phyloP scores from a whole-genome alignment of 305 asterid genomes.

The Coffea humblotiana region DNA sequence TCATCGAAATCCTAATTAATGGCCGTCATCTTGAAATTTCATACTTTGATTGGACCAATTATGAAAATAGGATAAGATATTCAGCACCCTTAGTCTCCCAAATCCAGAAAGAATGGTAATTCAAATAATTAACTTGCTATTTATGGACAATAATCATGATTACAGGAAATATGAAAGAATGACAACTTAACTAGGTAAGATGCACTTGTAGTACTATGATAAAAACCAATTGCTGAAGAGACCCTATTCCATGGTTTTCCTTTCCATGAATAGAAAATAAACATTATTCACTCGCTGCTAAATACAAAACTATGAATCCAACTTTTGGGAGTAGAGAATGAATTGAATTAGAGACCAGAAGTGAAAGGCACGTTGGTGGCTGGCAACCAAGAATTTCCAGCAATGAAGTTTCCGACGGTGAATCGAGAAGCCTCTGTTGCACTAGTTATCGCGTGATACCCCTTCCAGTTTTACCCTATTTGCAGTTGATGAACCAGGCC shows the following conservation, averaged over 20 bases:
- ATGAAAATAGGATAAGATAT: not conserved
- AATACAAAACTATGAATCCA: not conserved
- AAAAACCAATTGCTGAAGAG: not conserved
- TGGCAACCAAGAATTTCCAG: slow-evolving; percentile 42
- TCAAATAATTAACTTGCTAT: not conserved
- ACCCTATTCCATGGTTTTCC: not conserved
- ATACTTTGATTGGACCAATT: not conserved
- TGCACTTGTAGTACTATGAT: not conserved
- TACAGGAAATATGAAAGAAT: not conserved
- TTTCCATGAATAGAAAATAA: not conserved
- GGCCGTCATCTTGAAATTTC: not conserved
- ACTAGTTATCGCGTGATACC: slow-evolving; percentile 19
- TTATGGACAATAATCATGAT: not conserved
- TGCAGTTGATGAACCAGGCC: slow-evolving; percentile 26
- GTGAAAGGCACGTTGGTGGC: slow-evolving; percentile 63
- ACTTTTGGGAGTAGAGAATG: not conserved
- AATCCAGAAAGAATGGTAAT: not conserved
- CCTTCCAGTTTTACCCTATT: slow-evolving; percentile 21
- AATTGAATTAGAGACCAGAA: slow-evolving; percentile 45
- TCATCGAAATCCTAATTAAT: not conserved
- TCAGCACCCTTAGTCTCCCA: not conserved
- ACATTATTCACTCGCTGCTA: not conserved
- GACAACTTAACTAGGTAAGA: not conserved
- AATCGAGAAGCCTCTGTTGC: slow-evolving; percentile 22
- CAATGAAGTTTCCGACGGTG: slow-evolving; percentile 21